Evolutionary conservation across 2,329 filamentous ascomycete species (phyloP), one percentile per base, ranked within the genome.

Genomic region (Paraphaeosphaeria minitans): DNA sequence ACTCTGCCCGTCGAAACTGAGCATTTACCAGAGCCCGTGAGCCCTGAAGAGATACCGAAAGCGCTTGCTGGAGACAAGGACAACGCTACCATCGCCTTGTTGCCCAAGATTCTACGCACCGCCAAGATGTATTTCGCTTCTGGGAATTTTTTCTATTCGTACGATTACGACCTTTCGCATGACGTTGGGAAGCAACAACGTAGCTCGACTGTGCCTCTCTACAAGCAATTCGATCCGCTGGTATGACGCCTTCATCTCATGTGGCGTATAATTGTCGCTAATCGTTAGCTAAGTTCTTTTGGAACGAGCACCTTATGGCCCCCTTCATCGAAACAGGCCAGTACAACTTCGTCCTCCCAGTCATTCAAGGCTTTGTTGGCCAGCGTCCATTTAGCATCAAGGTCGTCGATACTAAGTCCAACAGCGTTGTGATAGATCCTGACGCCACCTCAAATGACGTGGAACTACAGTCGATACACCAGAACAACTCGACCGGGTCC

Each of bases 341-440:
- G 22, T 86, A 92, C 66, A 80, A 82, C 0, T 84, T 96, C 55
- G 83, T 90, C 1, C 78, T 98, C 22, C 95, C 95, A 1, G 68
- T 99, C 3, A 90, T 99, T 78, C 95, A 98, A 77, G 95, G 95
- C 0, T 99, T 98, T 67, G 87, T 99, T 21, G 94, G 94, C 1
- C 95, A 98, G 76, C 83, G 87, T 62, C 82, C 87, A 2, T 98
- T 99, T 73, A 84, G 88, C 9, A 86, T 93, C 24, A 89, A 92
- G 55, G 56, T 70, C 6, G 65, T 64, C 71, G 86, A 73, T 31
- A 62, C 60, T 8, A 61, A 65, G 13, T 68, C 73, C 1, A 71
- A 70, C 33, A 75, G 72, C 54, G 58, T 72, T 2, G 67, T 78
- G 4, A 72, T 76, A 41, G 75, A 75, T 48, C 63, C 75, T 8